A percentile compares a stretch with the other conserved stretches of the same genome.
phyloP scores from a whole-genome alignment of 768 basidiomycete species.

The Symmetrospora coprosmae region DNA sequence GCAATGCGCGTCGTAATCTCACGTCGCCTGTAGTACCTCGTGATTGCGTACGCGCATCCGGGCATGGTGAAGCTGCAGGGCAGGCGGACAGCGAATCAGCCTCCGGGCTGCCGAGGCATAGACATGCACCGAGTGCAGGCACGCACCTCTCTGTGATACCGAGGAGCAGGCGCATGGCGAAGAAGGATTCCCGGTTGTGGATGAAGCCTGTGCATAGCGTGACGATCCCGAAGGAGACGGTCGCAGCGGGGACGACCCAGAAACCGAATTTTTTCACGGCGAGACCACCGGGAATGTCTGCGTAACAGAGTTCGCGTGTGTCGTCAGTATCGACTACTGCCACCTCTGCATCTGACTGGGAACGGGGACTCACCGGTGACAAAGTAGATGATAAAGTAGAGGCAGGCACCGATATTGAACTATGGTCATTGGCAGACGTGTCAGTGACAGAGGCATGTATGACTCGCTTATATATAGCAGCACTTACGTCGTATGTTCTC shows the following conservation, averaged over 20 bases:
- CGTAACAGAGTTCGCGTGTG: too few species aligned
- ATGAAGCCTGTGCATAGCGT: slow-evolving; percentile 17
- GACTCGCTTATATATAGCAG: too few species aligned
- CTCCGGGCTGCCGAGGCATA: not conserved
- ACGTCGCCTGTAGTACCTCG: slow-evolving; percentile 16
- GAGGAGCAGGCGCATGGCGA: slow-evolving; percentile 15
- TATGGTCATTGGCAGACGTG: too few species aligned
- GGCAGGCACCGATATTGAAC: slow-evolving; percentile 21
- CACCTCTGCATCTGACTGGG: too few species aligned
- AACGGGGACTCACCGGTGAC: too few species aligned
- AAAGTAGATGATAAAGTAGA: slow-evolving; percentile 18
- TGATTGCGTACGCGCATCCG: slow-evolving; percentile 16
- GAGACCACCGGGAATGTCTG: slow-evolving; percentile 15
- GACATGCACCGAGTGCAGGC: not conserved
- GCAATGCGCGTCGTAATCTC: slow-evolving; percentile 13
- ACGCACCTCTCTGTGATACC: slow-evolving; percentile 10
- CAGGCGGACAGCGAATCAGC: not conserved
- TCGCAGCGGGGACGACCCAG: slow-evolving; percentile 15
- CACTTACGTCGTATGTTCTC: slow-evolving; percentile 18
- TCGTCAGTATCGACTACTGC: too few species aligned
- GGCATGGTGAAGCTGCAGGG: slow-evolving; percentile 2
- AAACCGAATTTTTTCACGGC: slow-evolving; percentile 14
- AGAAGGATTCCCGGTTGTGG: slow-evolving; percentile 13
- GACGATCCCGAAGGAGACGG: slow-evolving; percentile 11
- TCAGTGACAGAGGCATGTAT: too few species aligned